A percentile compares a stretch with the other conserved stretches of the same genome.
Conservation (phyloP, 2,329 filamentous ascomycete species). For the Penicillium sp. region DNA sequence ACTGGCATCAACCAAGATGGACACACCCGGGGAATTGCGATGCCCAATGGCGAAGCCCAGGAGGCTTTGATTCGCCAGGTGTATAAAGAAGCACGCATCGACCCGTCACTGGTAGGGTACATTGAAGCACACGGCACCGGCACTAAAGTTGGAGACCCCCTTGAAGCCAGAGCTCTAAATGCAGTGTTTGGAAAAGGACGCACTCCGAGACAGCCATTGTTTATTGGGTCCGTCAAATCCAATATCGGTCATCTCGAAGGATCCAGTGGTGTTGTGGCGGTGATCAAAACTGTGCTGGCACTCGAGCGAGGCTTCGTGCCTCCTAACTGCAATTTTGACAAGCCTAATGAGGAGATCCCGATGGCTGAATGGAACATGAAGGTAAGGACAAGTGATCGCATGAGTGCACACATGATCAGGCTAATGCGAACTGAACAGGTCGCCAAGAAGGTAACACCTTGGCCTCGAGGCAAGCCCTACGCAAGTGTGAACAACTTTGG, state of each 20-base stretch:
- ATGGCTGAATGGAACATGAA: constrained; percentile 30
- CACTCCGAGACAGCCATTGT: constrained; percentile 20
- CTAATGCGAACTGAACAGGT: constrained; percentile 10
- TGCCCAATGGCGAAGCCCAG: constrained; percentile 37
- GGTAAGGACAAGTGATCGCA: constrained; percentile 5
- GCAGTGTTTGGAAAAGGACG: constrained; percentile 25
- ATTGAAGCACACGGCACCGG: constrained; percentile 50
- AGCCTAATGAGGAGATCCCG: constrained; percentile 26
- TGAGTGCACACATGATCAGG: neutral
- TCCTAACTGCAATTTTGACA: constrained; percentile 28
- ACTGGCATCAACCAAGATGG: constrained; percentile 27
- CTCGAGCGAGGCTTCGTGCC: constrained; percentile 31
- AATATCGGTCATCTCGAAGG: constrained; percentile 35
- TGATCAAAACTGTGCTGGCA: constrained; percentile 31
- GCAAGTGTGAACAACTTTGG: constrained; percentile 39
- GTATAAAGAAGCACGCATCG: constrained; percentile 41
- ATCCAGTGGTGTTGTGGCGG: constrained; percentile 27
- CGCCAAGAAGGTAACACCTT: constrained; percentile 25
- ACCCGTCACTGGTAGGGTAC: constrained; percentile 31
- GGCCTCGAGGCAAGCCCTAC: constrained; percentile 28
- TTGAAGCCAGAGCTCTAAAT: constrained; percentile 28
- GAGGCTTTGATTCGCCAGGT: constrained; percentile 39
- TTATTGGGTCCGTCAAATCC: constrained; percentile 33
- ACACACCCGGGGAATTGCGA: constrained; percentile 28
- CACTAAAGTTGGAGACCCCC: constrained; percentile 37